These are phyloP conservation scores for Fusarium drepaniforme DNA, from an alignment of 2,329 filamentous ascomycete species.

Conservation along the genomic window DNA sequence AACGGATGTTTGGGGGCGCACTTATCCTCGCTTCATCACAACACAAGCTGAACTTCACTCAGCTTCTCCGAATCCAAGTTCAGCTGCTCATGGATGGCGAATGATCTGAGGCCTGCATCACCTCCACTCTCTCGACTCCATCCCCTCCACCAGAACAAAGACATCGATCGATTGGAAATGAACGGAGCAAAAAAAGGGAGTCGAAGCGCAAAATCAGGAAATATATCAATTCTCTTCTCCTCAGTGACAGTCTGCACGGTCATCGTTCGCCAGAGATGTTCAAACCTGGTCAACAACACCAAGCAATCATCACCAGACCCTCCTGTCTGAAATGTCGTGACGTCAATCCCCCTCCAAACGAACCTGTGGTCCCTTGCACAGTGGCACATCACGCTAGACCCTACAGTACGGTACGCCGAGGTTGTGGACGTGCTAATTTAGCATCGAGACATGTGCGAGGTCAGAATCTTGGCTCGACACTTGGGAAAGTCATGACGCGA, in stretches of 20 bases:
- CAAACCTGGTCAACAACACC: slow-evolving; percentile 22
- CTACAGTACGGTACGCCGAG: neutral
- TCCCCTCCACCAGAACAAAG: neutral
- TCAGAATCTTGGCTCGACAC: slow-evolving; percentile 4
- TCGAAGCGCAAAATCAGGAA: neutral
- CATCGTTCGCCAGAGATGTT: neutral
- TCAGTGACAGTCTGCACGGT: slow-evolving; percentile 5
- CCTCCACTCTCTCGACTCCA: neutral
- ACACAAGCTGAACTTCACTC: neutral
- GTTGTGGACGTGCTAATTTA: neutral
- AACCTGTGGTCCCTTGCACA: slow-evolving; percentile 26
- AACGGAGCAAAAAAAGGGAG: neutral
- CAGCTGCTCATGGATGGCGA: slow-evolving; percentile 30
- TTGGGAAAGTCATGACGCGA: neutral
- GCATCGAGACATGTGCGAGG: neutral
- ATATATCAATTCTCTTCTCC: neutral
- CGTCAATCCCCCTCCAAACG: slow-evolving; percentile 28
- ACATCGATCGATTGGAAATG: neutral
- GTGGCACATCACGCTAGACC: slow-evolving; percentile 20
- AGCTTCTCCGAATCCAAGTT: slow-evolving; percentile 9
- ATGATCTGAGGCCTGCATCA: slow-evolving; percentile 1
- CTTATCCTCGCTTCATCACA: neutral
- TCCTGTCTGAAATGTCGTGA: slow-evolving; percentile 17
- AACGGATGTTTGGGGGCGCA: neutral
- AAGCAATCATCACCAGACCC: slow-evolving; percentile 31